Evolutionary conservation across 2,329 filamentous ascomycete genomes (phyloP), one percentile per base, ranked within the genome.

Genomic region (Rosellinia necatrix): DNA sequence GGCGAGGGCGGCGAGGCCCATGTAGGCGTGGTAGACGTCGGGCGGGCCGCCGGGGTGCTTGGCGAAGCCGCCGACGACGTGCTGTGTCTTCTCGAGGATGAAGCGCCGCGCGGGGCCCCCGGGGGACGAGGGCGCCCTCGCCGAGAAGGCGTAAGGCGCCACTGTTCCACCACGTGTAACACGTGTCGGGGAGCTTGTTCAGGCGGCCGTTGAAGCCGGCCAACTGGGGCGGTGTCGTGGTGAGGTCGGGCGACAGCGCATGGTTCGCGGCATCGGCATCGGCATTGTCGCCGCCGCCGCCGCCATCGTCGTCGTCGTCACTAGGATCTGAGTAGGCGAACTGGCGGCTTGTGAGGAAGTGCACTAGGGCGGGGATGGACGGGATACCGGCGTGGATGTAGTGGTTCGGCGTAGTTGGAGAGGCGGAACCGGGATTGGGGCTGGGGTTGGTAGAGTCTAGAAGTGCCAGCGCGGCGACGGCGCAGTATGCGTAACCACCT

Each of bases 141-240:
- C 81, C 78, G 9, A 90, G 76, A 64, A 89, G 83, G 78, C 87
- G 59, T 1, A 84, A 69, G 1, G 91, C 85, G 2, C 85, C 91
- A 3, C 82, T 81, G 0, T 90, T 91, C 94, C 94, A 99, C 79
- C 93, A 99, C 19, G 86, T 88, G 72, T 99, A 99, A 75, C 94
- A 99, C 0, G 94, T 97, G 74, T 99, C 94, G 8, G 90, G 89
- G 43, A 87, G 81, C 73, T 99, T 99, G 76, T 96, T 97, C 70
- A 85, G 86, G 46, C 94, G 86, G 22, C 94, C 94, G 67, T 96
- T 96, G 75, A 96, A 92, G 8, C 92, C 94, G 1, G 76, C 72
- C 15, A 65, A 56, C 4, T 42, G 46, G 7, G 62, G 59, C 4
- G 60, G 59, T 54, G 17, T 72, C 67, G 9, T 71, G 67, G 1